These are phyloP conservation scores for Madurella mycetomatis DNA, from an alignment of 2,329 filamentous ascomycete genomes.

Conservation along the genomic window DNA sequence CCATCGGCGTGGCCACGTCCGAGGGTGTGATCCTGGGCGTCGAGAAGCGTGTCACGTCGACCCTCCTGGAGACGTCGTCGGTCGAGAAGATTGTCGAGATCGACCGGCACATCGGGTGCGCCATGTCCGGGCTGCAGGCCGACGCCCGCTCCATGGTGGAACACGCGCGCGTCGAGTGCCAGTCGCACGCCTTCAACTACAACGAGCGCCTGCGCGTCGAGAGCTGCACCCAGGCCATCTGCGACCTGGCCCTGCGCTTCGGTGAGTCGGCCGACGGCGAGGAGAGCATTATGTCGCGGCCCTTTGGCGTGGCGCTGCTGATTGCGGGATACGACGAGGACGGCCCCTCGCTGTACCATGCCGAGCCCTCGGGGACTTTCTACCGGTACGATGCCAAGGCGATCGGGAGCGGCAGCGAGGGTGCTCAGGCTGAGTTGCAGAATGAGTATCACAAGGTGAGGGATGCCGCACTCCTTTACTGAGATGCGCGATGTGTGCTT, in stretches of 20 bases:
- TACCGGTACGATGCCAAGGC: slow-evolving; percentile 99
- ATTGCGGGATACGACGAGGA: slow-evolving; percentile 98
- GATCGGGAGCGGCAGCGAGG: slow-evolving; percentile 94
- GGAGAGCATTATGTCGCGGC: slow-evolving; percentile 97
- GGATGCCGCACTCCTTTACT: neutral
- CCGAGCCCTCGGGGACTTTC: slow-evolving; percentile 95
- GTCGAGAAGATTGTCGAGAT: slow-evolving; percentile 99
- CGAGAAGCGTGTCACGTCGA: slow-evolving; percentile 97
- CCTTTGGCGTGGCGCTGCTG: slow-evolving; percentile 92
- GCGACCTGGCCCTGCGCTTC: slow-evolving; percentile 91
- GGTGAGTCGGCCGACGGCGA: slow-evolving; percentile 96
- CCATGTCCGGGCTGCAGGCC: slow-evolving; percentile 96
- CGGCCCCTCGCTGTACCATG: slow-evolving; percentile 94
- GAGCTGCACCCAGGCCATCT: slow-evolving; percentile 98
- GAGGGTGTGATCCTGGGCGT: slow-evolving; percentile 95
- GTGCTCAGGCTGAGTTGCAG: slow-evolving; percentile 94
- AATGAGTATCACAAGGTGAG: slow-evolving; percentile 92
- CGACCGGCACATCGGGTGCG: slow-evolving; percentile 96
- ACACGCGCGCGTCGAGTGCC: slow-evolving; percentile 94
- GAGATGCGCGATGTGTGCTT: neutral
- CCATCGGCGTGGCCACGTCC: slow-evolving; percentile 93
- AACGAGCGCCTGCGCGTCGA: slow-evolving; percentile 92
- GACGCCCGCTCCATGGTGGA: slow-evolving; percentile 97
- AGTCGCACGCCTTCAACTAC: slow-evolving; percentile 98
- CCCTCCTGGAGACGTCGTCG: slow-evolving; percentile 92